A percentile compares a stretch with the other conserved stretches of the same genome.
phyloP scores from a whole-genome alignment of 2,329 filamentous ascomycete genomes.

The Pestalotiopsis sp. region DNA sequence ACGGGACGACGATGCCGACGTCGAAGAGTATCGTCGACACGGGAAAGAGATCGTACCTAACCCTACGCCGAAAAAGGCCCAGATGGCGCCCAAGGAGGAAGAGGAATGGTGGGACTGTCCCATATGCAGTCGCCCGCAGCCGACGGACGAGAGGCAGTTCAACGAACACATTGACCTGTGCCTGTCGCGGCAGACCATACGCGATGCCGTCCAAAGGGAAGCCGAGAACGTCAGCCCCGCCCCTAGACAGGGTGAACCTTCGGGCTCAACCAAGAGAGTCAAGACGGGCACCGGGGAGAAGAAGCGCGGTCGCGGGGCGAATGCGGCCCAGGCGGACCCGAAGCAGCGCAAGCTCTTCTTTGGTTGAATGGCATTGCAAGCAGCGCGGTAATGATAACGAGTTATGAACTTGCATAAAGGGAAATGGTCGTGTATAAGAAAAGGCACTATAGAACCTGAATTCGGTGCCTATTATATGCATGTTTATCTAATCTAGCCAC shows the following conservation, averaged over 20 bases:
- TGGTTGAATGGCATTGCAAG: slow-evolving; percentile 29
- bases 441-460: not conserved
- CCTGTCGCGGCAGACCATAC: slow-evolving; percentile 82
- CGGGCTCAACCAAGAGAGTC: slow-evolving; percentile 29
- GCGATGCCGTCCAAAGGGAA: slow-evolving; percentile 70
- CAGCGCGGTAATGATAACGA: slow-evolving; percentile 14
- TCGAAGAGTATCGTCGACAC: slow-evolving; percentile 35
- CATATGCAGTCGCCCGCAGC: slow-evolving; percentile 77
- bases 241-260: slow-evolving; percentile 29
- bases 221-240: slow-evolving; percentile 27
- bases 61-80: slow-evolving; percentile 30
- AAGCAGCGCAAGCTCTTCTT: slow-evolving; percentile 48
- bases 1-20: slow-evolving; percentile 49
- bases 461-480: too few species aligned
- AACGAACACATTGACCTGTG: slow-evolving; percentile 94
- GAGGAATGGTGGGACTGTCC: slow-evolving; percentile 78
- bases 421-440: too few species aligned
- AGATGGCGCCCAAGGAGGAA: slow-evolving; percentile 33
- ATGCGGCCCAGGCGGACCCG: slow-evolving; percentile 21
- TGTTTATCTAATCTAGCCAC: too few species aligned
- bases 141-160: slow-evolving; percentile 72
- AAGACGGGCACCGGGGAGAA: slow-evolving; percentile 27
- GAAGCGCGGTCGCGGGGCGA: slow-evolving; percentile 21
- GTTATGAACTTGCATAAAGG: not conserved
- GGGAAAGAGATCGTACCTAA: slow-evolving; percentile 54